These are phyloP conservation scores for Chaetomium tenue DNA, from an alignment of 495 filamentous ascomycete species.

Conservation along the genomic window DNA sequence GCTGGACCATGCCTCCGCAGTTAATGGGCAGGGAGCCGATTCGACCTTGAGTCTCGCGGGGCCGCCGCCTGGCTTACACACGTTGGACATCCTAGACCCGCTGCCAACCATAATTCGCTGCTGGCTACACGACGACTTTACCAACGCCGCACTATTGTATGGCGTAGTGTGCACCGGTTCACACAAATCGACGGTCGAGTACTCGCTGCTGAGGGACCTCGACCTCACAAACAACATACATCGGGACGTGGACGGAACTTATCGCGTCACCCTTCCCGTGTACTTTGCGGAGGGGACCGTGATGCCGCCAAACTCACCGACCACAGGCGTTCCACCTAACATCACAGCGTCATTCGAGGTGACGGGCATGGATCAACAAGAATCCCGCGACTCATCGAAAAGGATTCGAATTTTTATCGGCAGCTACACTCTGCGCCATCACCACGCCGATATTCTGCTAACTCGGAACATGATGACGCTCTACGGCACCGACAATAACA, in stretches of 20 bases:
- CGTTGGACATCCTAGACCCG: conserved; percentile 75
- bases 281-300: conserved; percentile 90
- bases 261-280: conserved; percentile 71
- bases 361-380: conserved; percentile 49
- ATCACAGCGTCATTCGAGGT: conserved; percentile 78
- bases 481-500: conserved; percentile 81
- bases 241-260: conserved; percentile 57
- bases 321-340: conserved; percentile 73
- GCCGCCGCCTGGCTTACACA: conserved; percentile 81
- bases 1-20: conserved; percentile 67
- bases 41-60: conserved; percentile 64
- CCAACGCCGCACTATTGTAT: conserved; percentile 81
- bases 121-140: conserved; percentile 85
- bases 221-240: conserved; percentile 66
- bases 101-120: conserved; percentile 93
- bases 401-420: conserved; percentile 79
- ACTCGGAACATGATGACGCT: conserved; percentile 85
- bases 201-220: conserved; percentile 67
- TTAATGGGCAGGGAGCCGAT: conserved; percentile 59
- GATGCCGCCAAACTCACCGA: conserved; percentile 68
- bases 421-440: conserved; percentile 79
- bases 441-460: conserved; percentile 88
- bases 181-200: conserved; percentile 74
- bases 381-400: conserved; percentile 48
- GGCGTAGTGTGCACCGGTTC: conserved; percentile 91